A percentile compares a stretch with the other conserved stretches of the same genome.
Conservation (phyloP, 2,329 filamentous ascomycete species). For the Tolypocladium amazonense region DNA sequence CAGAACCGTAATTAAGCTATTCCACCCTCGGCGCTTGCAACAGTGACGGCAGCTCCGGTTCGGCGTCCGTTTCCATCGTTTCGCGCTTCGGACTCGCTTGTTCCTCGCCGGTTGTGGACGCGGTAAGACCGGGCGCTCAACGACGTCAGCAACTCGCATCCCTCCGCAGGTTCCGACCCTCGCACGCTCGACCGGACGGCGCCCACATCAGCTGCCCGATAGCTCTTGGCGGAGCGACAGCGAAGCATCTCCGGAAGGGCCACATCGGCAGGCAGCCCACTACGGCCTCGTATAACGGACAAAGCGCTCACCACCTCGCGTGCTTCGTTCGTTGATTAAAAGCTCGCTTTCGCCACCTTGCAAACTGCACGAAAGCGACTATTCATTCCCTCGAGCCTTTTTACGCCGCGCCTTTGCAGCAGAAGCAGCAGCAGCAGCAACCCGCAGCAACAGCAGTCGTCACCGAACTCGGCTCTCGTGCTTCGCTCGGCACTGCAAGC, state of each 20-base stretch:
- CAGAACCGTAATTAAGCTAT: neutral
- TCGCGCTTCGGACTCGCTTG: neutral
- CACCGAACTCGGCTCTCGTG: neutral
- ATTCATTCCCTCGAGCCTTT: too few relatives aligned
- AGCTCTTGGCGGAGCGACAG: neutral
- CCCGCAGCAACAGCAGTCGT: too few relatives aligned
- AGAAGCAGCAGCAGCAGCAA: too few relatives aligned
- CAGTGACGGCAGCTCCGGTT: neutral
- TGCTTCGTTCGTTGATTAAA: neutral
- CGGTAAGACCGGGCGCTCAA: neutral
- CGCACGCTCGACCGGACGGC: neutral
- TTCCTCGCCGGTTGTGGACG: neutral
- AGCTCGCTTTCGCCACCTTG: neutral
- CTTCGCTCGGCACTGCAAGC: neutral
- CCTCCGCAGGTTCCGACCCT: conserved; percentile 8
- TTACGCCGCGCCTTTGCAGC: too few relatives aligned
- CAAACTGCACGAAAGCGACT: too few relatives aligned
- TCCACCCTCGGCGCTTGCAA: neutral
- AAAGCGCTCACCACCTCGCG: neutral
- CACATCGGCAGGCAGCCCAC: neutral
- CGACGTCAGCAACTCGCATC: neutral
- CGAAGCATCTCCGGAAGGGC: neutral
- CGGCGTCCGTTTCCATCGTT: neutral
- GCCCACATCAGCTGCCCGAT: neutral
- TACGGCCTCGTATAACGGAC: neutral